phyloP scores from a whole-genome alignment of 2,329 filamentous ascomycete species.

The Acephala macrosclerotiorum region DNA sequence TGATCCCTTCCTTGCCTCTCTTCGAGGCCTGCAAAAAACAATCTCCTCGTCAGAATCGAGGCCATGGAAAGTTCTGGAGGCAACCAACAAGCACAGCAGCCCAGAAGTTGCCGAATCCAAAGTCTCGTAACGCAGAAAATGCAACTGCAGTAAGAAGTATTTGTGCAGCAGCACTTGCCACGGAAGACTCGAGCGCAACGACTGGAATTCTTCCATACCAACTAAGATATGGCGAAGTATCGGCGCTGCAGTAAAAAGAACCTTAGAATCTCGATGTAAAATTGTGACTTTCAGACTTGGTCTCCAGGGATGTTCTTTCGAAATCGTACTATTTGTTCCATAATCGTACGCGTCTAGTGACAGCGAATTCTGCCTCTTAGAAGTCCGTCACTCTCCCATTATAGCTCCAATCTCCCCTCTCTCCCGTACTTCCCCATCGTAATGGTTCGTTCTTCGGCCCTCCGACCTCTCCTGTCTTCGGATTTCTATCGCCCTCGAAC shows the following conservation, averaged over 20 bases:
- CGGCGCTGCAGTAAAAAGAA: background rate
- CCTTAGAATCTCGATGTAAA: too few species aligned
- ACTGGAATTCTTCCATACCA: background rate
- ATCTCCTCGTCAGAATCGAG: too few species aligned
- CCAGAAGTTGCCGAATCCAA: too few species aligned
- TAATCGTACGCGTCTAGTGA: background rate
- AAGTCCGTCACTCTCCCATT: constrained; percentile 97
- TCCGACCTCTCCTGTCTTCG: constrained; percentile 92
- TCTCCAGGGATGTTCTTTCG: background rate
- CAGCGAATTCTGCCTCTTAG: constrained; percentile 40
- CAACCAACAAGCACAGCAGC: too few species aligned
- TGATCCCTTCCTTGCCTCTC: too few species aligned
- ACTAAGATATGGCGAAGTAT: background rate
- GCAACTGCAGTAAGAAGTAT: too few species aligned
- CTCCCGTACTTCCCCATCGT: constrained; percentile 78
- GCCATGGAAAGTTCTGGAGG: too few species aligned
- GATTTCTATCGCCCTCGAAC: constrained; percentile 92
- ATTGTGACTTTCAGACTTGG: background rate
- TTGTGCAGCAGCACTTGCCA: background rate
- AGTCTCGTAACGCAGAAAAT: too few species aligned
- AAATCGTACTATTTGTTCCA: background rate
- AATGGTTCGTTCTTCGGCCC: constrained; percentile 97
- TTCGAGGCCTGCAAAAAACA: too few species aligned
- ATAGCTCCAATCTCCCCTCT: constrained; percentile 80
- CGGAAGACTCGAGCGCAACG: background rate